Conservation (phyloP, 441 rosid species). For the Aleurites moluccanus region DNA sequence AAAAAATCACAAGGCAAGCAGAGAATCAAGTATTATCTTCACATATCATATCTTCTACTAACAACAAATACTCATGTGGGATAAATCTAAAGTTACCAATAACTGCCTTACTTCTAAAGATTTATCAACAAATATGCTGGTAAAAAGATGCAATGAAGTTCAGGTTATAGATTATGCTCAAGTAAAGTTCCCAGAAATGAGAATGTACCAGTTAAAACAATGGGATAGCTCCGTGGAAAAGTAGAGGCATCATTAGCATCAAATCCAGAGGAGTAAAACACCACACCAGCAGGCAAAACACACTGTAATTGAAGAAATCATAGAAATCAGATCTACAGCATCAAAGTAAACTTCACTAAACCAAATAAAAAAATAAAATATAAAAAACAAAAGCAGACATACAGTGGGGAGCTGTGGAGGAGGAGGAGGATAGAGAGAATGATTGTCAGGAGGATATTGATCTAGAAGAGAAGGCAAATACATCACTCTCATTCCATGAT, state of each 20-base stretch:
- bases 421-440: constrained; percentile 70
- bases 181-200: not conserved
- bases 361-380: too few relatives aligned
- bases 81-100: not conserved
- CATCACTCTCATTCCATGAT: constrained; percentile 54
- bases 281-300: constrained; percentile 94
- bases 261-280: constrained; percentile 67
- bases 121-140: not conserved
- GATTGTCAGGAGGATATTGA: constrained; percentile 77
- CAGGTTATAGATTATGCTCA: too few relatives aligned
- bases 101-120: not conserved
- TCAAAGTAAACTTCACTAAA: constrained; percentile 3
- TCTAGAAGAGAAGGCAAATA: constrained; percentile 84
- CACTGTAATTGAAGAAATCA: constrained; percentile 45
- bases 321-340: constrained; percentile 25
- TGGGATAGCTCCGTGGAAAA: constrained; percentile 90
- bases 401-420: constrained; percentile 98
- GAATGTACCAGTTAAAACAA: constrained; percentile 78
- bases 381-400: constrained; percentile 16
- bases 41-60: not conserved
- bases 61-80: not conserved
- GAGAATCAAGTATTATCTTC: not conserved
- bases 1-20: not conserved
- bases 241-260: constrained; percentile 56
- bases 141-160: not conserved